Conservation (phyloP, 2,329 filamentous ascomycete species). For the Alternaria metachromatica region DNA sequence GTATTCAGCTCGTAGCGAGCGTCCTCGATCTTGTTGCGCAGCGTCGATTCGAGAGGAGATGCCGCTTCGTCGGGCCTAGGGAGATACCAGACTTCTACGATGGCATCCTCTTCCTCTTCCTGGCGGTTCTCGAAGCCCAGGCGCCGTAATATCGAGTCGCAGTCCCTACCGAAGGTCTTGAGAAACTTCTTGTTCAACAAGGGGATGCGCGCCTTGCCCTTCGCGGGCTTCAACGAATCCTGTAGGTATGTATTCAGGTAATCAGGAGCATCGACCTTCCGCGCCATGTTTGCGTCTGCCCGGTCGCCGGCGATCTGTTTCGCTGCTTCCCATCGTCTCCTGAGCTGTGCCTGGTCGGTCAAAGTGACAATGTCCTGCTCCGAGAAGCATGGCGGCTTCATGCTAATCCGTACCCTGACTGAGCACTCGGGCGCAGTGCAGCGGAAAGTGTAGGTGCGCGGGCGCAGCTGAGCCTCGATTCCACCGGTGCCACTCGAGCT, state of each 20-base stretch:
- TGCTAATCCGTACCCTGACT: constrained; percentile 59
- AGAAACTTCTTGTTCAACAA: constrained; percentile 69
- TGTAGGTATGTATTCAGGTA: constrained; percentile 66
- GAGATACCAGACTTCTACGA: constrained; percentile 42
- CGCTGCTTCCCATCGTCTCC: constrained; percentile 60
- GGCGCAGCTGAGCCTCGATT: constrained; percentile 24
- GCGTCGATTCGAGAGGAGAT: constrained; percentile 27
- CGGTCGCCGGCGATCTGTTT: constrained; percentile 61
- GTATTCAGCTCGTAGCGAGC: constrained; percentile 64
- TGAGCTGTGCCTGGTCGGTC: constrained; percentile 60
- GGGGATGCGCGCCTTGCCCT: constrained; percentile 62
- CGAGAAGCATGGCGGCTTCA: constrained; percentile 60
- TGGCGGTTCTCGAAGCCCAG: constrained; percentile 60
- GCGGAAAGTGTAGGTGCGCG: constrained; percentile 54
- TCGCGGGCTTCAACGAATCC: constrained; percentile 61
- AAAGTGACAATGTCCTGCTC: constrained; percentile 59
- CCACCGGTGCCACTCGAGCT: constrained; percentile 8
- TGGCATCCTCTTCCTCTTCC: constrained; percentile 43
- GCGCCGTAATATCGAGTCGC: constrained; percentile 62
- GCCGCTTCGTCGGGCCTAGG: constrained; percentile 33
- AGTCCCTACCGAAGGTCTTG: constrained; percentile 68
- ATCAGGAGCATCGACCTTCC: constrained; percentile 61
- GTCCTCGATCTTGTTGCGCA: constrained; percentile 60
- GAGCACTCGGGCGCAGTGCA: constrained; percentile 67
- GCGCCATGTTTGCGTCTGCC: constrained; percentile 59